A percentile compares a stretch with the other conserved stretches of the same genome.
Evolutionary conservation across 495 filamentous ascomycete species (phyloP).

Genomic region (Hypoxylon intermedium): DNA sequence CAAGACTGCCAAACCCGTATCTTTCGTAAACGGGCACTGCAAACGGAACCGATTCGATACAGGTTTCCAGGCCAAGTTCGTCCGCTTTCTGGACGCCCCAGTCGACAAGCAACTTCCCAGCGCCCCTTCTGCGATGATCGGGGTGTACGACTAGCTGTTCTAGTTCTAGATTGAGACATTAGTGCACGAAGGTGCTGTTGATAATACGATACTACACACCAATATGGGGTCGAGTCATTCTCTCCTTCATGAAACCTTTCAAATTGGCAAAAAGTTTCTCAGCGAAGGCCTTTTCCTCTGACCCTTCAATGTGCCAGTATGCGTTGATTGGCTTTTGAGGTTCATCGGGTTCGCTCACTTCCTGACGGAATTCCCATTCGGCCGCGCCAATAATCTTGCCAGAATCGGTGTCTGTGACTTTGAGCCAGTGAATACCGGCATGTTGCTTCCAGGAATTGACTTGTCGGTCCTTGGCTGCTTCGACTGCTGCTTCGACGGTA

Average conservation of each 20-base stretch:
- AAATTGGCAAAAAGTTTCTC: slow-evolving; percentile 27
- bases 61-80: slow-evolving; percentile 45
- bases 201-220: slow-evolving; percentile 35
- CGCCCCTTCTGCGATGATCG: slow-evolving; percentile 43
- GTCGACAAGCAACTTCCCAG: slow-evolving; percentile 44
- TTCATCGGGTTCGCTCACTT: slow-evolving; percentile 31
- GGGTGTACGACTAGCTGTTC: slow-evolving; percentile 43
- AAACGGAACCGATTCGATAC: slow-evolving; percentile 49
- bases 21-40: slow-evolving; percentile 48
- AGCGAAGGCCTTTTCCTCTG: slow-evolving; percentile 27
- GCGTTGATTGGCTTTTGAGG: slow-evolving; percentile 28
- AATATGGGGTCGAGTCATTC: slow-evolving; percentile 42
- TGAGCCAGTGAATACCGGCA: slow-evolving; percentile 40
- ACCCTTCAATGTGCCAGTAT: slow-evolving; percentile 47
- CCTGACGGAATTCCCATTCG: slow-evolving; percentile 45
- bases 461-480: slow-evolving; percentile 1
- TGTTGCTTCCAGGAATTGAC: slow-evolving; percentile 35
- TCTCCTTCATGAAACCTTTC: slow-evolving; percentile 38
- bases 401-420: slow-evolving; percentile 48
- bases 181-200: too few species aligned
- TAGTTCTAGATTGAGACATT: slow-evolving; percentile 33
- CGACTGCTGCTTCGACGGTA: slow-evolving; percentile 13
- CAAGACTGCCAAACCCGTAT: slow-evolving; percentile 42
- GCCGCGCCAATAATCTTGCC: slow-evolving; percentile 44
- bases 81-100: slow-evolving; percentile 54